phyloP scores from a whole-genome alignment of 768 basidiomycete species.

The Kwoniella sp. region DNA sequence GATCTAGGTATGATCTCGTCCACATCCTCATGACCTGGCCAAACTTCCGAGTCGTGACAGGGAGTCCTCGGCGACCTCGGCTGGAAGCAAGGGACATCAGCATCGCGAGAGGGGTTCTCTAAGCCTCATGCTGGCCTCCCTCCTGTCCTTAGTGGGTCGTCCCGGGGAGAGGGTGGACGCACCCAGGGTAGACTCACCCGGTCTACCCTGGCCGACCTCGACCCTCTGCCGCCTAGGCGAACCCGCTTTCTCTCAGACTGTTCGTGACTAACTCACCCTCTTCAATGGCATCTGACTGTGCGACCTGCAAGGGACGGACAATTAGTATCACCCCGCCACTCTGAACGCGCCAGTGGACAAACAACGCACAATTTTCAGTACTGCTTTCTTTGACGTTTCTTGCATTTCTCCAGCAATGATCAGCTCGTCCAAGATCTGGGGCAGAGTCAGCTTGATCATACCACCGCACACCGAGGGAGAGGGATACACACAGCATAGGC shows the following conservation, averaged over 20 bases:
- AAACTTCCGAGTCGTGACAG: slow-evolving; percentile 50
- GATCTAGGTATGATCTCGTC: no score
- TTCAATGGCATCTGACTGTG: slow-evolving; percentile 53
- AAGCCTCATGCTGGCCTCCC: no score
- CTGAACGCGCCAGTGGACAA: no score
- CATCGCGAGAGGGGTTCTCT: no score
- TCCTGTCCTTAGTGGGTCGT: no score
- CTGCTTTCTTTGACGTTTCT: slow-evolving; percentile 76
- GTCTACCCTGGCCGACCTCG: no score
- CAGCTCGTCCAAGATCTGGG: slow-evolving; percentile 75
- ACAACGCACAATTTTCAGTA: slow-evolving; percentile 52
- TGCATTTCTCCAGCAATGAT: slow-evolving; percentile 90
- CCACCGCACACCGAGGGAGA: neutral
- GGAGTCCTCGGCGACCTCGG: slow-evolving; percentile 52
- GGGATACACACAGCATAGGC: slow-evolving; percentile 67
- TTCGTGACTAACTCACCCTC: slow-evolving; percentile 46
- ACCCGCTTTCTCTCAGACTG: slow-evolving; percentile 21
- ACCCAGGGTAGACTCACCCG: neutral
- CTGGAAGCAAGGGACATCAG: no score
- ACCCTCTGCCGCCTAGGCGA: neutral
- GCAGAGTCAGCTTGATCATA: neutral
- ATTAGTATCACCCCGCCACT: no score
- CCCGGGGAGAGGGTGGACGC: neutral
- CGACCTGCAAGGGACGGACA: slow-evolving; percentile 39
- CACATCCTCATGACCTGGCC: slow-evolving; percentile 15